Percentiles rank a stretch among this genome's conserved stretches.
Evolutionary conservation across 2,329 filamentous ascomycete genomes (phyloP).

Genomic region (Ascochyta pisi): DNA sequence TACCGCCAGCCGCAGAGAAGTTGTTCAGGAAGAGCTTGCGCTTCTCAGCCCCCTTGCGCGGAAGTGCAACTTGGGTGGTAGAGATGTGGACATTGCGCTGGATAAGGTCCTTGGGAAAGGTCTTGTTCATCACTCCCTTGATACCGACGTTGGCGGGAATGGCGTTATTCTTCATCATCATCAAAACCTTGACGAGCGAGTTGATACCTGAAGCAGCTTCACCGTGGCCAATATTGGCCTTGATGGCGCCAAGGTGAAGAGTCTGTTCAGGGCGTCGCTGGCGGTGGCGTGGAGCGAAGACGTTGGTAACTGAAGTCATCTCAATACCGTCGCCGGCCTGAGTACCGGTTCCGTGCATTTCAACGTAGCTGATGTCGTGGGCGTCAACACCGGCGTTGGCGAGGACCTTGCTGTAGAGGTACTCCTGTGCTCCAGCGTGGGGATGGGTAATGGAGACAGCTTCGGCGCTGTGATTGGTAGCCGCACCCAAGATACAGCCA

Average conservation of each 20-base stretch:
- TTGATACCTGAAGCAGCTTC: slow-evolving; percentile 63
- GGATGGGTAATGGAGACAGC: slow-evolving; percentile 85
- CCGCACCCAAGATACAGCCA: slow-evolving; percentile 76
- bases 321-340: slow-evolving; percentile 84
- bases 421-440: slow-evolving; percentile 76
- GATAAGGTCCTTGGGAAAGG: slow-evolving; percentile 59
- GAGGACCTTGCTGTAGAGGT: slow-evolving; percentile 73
- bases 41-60: slow-evolving; percentile 56
- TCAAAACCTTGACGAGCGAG: slow-evolving; percentile 59
- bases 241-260: slow-evolving; percentile 62
- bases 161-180: slow-evolving; percentile 62
- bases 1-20: slow-evolving; percentile 62
- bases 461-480: slow-evolving; percentile 83
- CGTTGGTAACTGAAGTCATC: slow-evolving; percentile 75
- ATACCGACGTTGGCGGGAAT: slow-evolving; percentile 64
- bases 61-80: slow-evolving; percentile 54
- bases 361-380: slow-evolving; percentile 79
- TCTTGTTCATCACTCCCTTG: slow-evolving; percentile 63
- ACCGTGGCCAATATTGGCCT: slow-evolving; percentile 63
- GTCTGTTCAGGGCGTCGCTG: slow-evolving; percentile 58
- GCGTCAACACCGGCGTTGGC: slow-evolving; percentile 77
- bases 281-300: slow-evolving; percentile 63
- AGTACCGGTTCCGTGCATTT: slow-evolving; percentile 90
- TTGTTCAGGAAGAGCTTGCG: slow-evolving; percentile 61
- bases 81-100: slow-evolving; percentile 62